A percentile compares a stretch with the other conserved stretches of the same genome.
Conservation (phyloP, 2,329 filamentous ascomycete species). For the Fusarium newnesense region DNA sequence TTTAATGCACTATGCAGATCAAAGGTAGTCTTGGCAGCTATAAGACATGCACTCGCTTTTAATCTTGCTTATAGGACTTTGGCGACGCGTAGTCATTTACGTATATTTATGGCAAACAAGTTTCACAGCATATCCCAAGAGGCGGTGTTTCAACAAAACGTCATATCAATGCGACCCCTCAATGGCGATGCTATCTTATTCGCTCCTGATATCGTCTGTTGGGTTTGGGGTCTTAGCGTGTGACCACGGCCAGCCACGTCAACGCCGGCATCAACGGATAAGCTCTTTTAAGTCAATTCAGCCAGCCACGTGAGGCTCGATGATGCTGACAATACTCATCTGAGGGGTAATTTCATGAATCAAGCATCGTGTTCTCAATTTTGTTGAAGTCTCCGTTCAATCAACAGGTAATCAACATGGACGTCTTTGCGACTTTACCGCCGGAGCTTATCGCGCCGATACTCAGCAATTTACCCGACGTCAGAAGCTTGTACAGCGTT, state of each 20-base stretch:
- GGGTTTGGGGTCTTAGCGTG: neutral
- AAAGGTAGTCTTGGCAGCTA: neutral
- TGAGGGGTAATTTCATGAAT: conserved; percentile 9
- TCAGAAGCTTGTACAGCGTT: conserved; percentile 6
- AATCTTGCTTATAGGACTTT: neutral
- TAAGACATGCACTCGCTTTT: neutral
- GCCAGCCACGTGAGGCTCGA: conserved; percentile 12
- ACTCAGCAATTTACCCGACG: conserved; percentile 3
- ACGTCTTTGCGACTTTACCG: conserved; percentile 13
- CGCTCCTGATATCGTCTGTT: conserved; percentile 1
- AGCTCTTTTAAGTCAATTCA: neutral
- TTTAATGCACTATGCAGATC: neutral
- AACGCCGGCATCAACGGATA: neutral
- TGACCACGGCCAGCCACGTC: neutral
- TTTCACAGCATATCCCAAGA: neutral
- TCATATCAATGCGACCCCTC: conserved; percentile 15
- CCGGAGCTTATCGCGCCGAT: conserved; percentile 21
- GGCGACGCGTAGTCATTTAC: neutral
- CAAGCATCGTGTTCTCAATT: neutral
- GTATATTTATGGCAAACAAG: neutral
- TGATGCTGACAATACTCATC: conserved; percentile 3
- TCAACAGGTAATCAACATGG: conserved; percentile 1
- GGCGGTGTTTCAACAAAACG: neutral
- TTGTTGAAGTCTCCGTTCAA: neutral
- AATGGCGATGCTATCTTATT: conserved; percentile 10